Evolutionary conservation across 306 rosid genomes (phyloP), one percentile per base, ranked within the genome.

Genomic region (Rubus parviflorus): DNA sequence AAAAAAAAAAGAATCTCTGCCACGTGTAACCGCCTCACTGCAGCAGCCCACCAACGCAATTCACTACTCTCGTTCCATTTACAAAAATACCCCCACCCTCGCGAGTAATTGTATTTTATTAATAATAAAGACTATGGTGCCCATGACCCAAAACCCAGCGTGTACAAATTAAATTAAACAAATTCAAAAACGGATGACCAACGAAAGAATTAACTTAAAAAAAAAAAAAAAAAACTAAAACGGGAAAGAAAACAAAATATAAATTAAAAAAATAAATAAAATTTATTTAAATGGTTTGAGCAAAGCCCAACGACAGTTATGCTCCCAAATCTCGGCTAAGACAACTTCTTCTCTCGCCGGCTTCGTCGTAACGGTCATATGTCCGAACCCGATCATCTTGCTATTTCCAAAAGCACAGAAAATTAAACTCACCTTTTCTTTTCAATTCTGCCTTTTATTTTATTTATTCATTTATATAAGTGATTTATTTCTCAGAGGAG

Each of bases 281-380:
- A 45, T 67, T 68, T 35, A 66, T 74, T 68, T 64, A 46, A 11
- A 20, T 49, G 16, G 40, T 47, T 62, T 77, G 53, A 22, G 68
- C 40, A 37, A 30, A 69, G 16, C 38, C 47, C 45, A 75, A 37
- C 84, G 87, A 81, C 91, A 80, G 96, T 90, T 88, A 88, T 79
- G 71, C 84, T 90, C 89, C 77, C 73, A 78, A 83, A 66, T 82
- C 81, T 86, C 87, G 84, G 76, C 75, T 67, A 8, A 45, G 68
- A 42, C 76, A 14, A 22, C 72, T 60, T 52, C 76, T 46, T 62
- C 77, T 46, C 73, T 79, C 75, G 53, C 83, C 83, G 81, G 82
- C 52, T 46, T 25, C 61, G 57, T 61, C 78, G 70, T 74, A 74
- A 74, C 78, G 78, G 78, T 74, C 78, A 60, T 25, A 61, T 74